Conservation (phyloP, 495 filamentous ascomycete species). For the Platismatia glauca region DNA sequence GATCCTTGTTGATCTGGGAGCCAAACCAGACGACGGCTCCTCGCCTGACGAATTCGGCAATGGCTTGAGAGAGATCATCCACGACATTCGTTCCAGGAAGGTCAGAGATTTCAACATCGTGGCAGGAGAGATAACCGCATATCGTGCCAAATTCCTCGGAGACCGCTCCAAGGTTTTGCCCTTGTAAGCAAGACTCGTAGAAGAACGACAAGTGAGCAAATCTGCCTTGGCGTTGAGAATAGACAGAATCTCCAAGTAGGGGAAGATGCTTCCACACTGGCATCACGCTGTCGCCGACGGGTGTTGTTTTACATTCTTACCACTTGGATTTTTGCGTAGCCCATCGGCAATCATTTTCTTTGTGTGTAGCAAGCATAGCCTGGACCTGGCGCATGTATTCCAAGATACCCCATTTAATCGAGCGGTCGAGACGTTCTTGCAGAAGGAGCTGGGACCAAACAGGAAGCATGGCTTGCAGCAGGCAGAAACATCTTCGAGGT, state of each 20-base stretch:
- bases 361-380: constrained; percentile 6
- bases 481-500: background rate
- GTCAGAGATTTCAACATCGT: constrained; percentile 75
- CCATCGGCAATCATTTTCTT: background rate
- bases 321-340: constrained; percentile 8
- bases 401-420: constrained; percentile 7
- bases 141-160: constrained; percentile 60
- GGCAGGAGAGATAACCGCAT: constrained; percentile 71
- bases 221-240: background rate
- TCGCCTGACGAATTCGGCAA: constrained; percentile 63
- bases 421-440: background rate
- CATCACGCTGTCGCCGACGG: background rate
- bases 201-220: background rate
- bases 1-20: constrained; percentile 75
- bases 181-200: constrained; percentile 17
- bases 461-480: background rate
- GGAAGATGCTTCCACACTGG: background rate
- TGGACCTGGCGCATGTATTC: constrained; percentile 9
- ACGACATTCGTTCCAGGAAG: constrained; percentile 61
- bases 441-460: background rate
- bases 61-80: constrained; percentile 68
- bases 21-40: constrained; percentile 53
- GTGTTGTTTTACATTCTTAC: background rate
- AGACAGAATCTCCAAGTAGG: background rate
- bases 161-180: constrained; percentile 38